These are phyloP conservation scores for Tulasnella calospora DNA, from an alignment of 768 basidiomycete species.

Conservation along the genomic window DNA sequence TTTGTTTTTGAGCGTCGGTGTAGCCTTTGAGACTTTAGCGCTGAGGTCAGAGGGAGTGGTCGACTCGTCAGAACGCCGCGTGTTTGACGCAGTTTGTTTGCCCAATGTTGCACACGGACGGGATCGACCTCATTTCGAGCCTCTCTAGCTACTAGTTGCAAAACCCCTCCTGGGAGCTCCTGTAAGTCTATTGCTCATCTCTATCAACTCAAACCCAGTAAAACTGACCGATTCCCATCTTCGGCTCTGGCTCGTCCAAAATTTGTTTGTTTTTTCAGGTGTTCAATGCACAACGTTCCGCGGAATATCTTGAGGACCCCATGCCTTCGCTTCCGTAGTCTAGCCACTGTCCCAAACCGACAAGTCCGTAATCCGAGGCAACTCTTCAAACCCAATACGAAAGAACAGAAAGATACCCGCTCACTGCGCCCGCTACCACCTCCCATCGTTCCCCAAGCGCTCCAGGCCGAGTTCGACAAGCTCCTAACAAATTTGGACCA, in stretches of 20 bases:
- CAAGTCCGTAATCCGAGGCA: slow-evolving; percentile 2
- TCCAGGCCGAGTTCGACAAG: not conserved
- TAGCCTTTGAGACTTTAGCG: too few species aligned
- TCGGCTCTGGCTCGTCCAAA: not conserved
- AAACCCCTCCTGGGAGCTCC: not conserved
- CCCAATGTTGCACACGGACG: not conserved
- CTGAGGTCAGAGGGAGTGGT: too few species aligned
- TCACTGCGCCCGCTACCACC: not conserved
- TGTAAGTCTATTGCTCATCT: not conserved
- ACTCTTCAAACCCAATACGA: not conserved
- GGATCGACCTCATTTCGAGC: not conserved
- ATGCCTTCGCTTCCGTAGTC: not conserved
- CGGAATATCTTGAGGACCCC: not conserved
- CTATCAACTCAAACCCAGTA: not conserved
- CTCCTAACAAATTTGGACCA: not conserved
- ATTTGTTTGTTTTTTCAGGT: not conserved
- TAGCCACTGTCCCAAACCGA: not conserved
- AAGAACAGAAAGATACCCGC: not conserved
- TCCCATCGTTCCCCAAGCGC: not conserved
- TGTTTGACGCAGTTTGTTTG: not conserved
- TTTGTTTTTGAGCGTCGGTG: too few species aligned
- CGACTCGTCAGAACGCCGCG: not conserved
- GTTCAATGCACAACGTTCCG: not conserved
- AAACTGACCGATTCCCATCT: not conserved
- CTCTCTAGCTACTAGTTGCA: not conserved